A percentile compares a stretch with the other conserved stretches of the same genome.
These are phyloP conservation scores for Posidonia australis DNA, from an alignment of 106 monocot genomes.

Conservation along the genomic window DNA sequence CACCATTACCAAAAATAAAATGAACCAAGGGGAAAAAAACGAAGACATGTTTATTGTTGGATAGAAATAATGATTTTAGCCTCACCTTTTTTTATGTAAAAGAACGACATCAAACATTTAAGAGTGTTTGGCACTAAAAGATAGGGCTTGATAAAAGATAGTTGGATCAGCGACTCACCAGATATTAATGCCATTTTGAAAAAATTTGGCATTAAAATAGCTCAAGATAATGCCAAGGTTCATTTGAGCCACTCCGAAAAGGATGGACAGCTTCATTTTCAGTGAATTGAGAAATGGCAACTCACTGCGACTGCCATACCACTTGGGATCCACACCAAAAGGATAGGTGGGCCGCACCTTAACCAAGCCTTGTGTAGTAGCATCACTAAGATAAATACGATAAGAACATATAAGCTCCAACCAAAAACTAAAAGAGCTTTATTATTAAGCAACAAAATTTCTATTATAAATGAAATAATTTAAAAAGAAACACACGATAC, in stretches of 20 bases:
- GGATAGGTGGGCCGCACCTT: slow-evolving; percentile 60
- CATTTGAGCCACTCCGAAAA: slow-evolving; percentile 89
- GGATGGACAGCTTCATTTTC: slow-evolving; percentile 99
- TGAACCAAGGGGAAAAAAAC: no score
- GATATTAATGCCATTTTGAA: slow-evolving; percentile 52
- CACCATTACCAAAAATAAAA: no score
- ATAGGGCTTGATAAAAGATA: background rate
- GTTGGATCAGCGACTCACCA: slow-evolving; percentile 31
- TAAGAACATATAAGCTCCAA: slow-evolving; percentile 47
- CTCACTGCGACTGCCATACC: slow-evolving; percentile 88
- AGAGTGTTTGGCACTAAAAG: background rate
- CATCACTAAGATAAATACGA: slow-evolving; percentile 79
- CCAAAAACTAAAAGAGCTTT: background rate
- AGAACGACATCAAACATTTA: background rate
- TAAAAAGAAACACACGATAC: slow-evolving; percentile 32
- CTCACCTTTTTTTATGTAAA: no score
- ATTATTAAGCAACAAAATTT: slow-evolving; percentile 7
- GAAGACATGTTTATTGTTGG: no score
- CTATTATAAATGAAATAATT: slow-evolving; percentile 28
- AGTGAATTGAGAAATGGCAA: slow-evolving; percentile 88
- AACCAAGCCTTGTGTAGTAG: slow-evolving; percentile 48
- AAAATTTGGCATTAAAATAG: slow-evolving; percentile 84
- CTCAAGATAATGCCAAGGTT: slow-evolving; percentile 83
- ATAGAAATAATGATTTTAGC: no score
- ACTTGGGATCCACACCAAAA: slow-evolving; percentile 87